These are phyloP conservation scores for Hymenoscyphus linearis DNA, from an alignment of 2,329 filamentous ascomycete genomes.

Conservation along the genomic window DNA sequence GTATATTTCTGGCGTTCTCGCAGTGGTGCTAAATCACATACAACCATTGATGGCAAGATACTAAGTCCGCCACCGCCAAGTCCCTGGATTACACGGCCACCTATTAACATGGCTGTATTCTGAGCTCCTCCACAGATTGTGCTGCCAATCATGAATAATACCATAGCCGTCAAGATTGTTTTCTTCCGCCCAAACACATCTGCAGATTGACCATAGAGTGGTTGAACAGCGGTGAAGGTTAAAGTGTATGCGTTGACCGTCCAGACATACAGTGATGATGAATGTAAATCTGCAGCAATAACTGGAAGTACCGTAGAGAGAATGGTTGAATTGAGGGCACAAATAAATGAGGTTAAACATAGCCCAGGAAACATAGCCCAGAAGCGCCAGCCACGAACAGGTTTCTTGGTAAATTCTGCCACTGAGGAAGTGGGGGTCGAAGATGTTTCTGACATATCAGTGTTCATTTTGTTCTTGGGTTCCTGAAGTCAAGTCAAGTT, in stretches of 20 bases:
- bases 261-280: slow-evolving; percentile 22
- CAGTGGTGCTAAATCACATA: slow-evolving; percentile 45
- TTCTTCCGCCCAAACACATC: slow-evolving; percentile 5
- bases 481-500: not conserved
- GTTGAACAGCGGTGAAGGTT: slow-evolving; percentile 6
- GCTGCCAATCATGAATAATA: slow-evolving; percentile 9
- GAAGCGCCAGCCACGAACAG: not conserved
- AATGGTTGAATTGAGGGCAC: slow-evolving; percentile 31
- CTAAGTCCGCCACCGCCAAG: slow-evolving; percentile 42
- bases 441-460: slow-evolving; percentile 1
- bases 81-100: slow-evolving; percentile 32
- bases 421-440: not conserved
- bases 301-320: slow-evolving; percentile 36
- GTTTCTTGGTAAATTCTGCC: not conserved
- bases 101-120: slow-evolving; percentile 9
- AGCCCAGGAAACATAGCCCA: slow-evolving; percentile 2
- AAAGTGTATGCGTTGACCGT: not conserved
- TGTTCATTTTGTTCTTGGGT: not conserved
- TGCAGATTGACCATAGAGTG: slow-evolving; percentile 2
- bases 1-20: slow-evolving; percentile 37
- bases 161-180: not conserved
- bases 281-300: slow-evolving; percentile 37
- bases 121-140: slow-evolving; percentile 6
- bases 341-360: not conserved
- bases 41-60: slow-evolving; percentile 42